Percentiles rank a stretch among this genome's conserved stretches.
Evolutionary conservation across 352 stramenopile genomes (phyloP).

Genomic region (Globisporangium paroecandrum): DNA sequence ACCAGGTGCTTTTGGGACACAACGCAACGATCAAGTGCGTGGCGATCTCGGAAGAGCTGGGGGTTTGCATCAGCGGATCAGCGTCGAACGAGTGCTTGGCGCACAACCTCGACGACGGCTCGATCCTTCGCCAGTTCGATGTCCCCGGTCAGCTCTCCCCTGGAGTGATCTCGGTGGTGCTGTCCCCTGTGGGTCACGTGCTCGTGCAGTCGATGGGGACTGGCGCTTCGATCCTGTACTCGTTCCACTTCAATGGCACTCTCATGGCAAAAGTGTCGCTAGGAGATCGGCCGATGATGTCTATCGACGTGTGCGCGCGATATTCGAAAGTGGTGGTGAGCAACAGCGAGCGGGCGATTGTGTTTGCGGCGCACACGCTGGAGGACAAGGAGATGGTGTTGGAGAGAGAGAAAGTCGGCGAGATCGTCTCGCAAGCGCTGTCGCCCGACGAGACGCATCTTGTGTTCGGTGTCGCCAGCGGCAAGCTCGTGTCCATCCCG

Average conservation of each 20-base stretch:
- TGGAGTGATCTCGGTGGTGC: conserved; percentile 47
- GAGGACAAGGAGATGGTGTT: conserved; percentile 52
- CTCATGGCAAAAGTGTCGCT: conserved; percentile 44
- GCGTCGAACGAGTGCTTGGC: conserved; percentile 60
- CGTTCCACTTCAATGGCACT: conserved; percentile 72
- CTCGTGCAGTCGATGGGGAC: conserved; percentile 70
- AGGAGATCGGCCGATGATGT: conserved; percentile 39
- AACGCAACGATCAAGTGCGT: conserved; percentile 61
- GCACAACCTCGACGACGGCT: conserved; percentile 62
- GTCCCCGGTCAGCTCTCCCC: conserved; percentile 44
- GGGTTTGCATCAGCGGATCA: conserved; percentile 69
- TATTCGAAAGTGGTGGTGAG: conserved; percentile 71
- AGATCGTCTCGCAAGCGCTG: conserved; percentile 58
- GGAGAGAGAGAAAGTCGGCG: conserved; percentile 33
- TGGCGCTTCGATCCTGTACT: conserved; percentile 48
- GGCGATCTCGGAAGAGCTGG: conserved; percentile 64
- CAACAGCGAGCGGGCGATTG: conserved; percentile 43
- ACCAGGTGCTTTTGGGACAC: conserved; percentile 76
- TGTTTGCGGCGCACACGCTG: conserved; percentile 48
- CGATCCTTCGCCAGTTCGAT: conserved; percentile 52
- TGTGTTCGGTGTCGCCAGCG: conserved; percentile 59
- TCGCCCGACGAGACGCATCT: conserved; percentile 75
- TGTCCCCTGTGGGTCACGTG: conserved; percentile 68
- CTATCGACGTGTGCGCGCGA: conserved; percentile 49
- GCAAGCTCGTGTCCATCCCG: conserved; percentile 53